Evolutionary conservation across 2,329 filamentous ascomycete genomes (phyloP).

Genomic region (Verticillium albo-atrum): DNA sequence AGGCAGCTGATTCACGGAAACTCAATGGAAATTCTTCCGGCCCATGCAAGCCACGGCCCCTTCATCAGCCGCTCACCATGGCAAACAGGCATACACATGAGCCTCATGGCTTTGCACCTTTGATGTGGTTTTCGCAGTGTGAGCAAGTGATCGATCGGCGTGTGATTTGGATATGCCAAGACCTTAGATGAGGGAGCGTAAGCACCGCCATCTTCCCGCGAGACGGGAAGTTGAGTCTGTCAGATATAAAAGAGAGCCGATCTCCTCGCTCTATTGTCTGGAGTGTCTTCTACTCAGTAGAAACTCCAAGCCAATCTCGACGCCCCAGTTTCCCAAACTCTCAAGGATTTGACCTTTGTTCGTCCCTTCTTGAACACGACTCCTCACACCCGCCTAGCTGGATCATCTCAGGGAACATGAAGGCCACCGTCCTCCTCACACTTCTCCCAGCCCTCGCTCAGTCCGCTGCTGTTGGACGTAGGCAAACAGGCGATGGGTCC

Average conservation of each 20-base stretch:
- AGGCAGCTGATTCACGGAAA: constrained; percentile 9
- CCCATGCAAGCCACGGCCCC: constrained; percentile 1
- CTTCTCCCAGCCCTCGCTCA: constrained; percentile 15
- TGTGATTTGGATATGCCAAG: not conserved
- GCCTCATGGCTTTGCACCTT: not conserved
- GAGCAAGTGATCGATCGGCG: not conserved
- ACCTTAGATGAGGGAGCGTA: not conserved
- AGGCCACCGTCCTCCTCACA: constrained; percentile 13
- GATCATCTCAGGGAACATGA: constrained; percentile 13
- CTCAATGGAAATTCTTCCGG: constrained; percentile 3
- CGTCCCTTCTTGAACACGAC: not conserved
- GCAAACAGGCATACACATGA: not conserved
- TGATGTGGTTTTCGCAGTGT: not conserved
- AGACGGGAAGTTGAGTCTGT: not conserved
- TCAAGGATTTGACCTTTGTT: not conserved
- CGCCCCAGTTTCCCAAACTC: not conserved
- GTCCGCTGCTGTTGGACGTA: constrained; percentile 4
- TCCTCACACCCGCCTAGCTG: not conserved
- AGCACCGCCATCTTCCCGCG: not conserved
- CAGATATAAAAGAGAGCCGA: not conserved
- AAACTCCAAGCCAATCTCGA: not conserved
- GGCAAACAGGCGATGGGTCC: constrained; percentile 18
- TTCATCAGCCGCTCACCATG: not conserved
- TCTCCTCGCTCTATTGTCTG: not conserved
- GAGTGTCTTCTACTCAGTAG: not conserved